These are phyloP conservation scores for Eimeria brunetti DNA, from an alignment of 169 alveolate genomes.

Conservation along the genomic window DNA sequence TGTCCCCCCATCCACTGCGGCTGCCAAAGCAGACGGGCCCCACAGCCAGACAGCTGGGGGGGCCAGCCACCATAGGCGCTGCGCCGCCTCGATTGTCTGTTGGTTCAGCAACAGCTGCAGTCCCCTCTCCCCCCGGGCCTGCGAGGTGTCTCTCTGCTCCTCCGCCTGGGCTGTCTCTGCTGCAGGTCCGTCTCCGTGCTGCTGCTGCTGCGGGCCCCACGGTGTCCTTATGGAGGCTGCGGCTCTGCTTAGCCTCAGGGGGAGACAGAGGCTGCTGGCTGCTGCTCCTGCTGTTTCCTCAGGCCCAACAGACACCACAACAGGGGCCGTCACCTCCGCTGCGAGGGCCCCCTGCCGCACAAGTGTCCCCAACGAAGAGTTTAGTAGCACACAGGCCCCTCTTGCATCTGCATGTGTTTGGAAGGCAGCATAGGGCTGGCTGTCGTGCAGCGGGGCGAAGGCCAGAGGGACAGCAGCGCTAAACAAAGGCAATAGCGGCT, in stretches of 20 bases:
- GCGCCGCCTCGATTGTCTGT: conserved; percentile 28
- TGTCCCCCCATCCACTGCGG: not conserved
- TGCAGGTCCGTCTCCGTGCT: not conserved
- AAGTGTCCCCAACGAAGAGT: not conserved
- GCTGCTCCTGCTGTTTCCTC: not conserved
- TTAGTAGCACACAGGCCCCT: conserved; percentile 1
- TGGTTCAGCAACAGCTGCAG: conserved; percentile 19
- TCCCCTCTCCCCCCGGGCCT: not conserved
- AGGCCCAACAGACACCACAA: conserved; percentile 34
- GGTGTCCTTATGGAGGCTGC: not conserved
- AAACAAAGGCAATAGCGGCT: conserved; percentile 31
- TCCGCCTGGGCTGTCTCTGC: not conserved
- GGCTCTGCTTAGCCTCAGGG: not conserved
- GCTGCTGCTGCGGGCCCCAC: not conserved
- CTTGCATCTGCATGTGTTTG: not conserved
- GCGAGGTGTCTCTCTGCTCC: not conserved
- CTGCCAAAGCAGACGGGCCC: not conserved
- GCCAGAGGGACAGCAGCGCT: conserved; percentile 30
- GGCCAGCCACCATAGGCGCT: conserved; percentile 68
- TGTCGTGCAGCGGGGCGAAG: conserved; percentile 10
- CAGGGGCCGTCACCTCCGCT: conserved; percentile 8
- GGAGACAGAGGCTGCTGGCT: conserved; percentile 4
- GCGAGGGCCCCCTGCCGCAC: conserved; percentile 25
- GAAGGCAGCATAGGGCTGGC: not conserved
- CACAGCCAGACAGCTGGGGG: not conserved